These are phyloP conservation scores for Colletotrichum shisoi DNA, from an alignment of 2,329 filamentous ascomycete species.

Conservation along the genomic window DNA sequence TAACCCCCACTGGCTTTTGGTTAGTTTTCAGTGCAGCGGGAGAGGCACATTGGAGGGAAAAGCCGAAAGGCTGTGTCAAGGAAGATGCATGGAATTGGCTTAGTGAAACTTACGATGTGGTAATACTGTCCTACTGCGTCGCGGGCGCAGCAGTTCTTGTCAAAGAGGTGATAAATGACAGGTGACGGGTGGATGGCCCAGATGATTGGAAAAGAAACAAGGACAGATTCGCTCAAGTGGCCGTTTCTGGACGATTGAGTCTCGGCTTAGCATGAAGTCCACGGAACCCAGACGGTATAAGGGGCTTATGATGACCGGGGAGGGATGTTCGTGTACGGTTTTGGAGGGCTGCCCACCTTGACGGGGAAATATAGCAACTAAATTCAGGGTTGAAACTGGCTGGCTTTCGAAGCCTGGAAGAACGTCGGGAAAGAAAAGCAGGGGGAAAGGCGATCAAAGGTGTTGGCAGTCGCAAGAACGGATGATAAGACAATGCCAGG, in stretches of 20 bases:
- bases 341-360: constrained; percentile 33
- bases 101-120: constrained; percentile 31
- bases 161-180: constrained; percentile 3
- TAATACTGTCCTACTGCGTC: constrained; percentile 15
- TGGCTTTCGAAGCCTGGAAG: constrained; percentile 32
- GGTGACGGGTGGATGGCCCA: constrained; percentile 16
- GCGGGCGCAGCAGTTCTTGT: constrained; percentile 22
- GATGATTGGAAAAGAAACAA: constrained; percentile 11
- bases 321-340: constrained; percentile 32
- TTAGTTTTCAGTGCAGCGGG: constrained; percentile 30
- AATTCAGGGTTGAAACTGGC: constrained; percentile 27
- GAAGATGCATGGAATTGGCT: constrained; percentile 38
- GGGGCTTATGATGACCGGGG: constrained; percentile 21
- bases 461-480: constrained; percentile 19
- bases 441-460: constrained; percentile 3
- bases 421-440: constrained; percentile 20
- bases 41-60: constrained; percentile 24
- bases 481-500: not conserved
- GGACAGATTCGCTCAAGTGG: constrained; percentile 19
- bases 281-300: constrained; percentile 8
- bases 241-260: constrained; percentile 18
- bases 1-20: constrained; percentile 32
- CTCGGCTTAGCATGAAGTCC: constrained; percentile 25
- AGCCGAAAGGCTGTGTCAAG: constrained; percentile 24
- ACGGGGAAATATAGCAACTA: constrained; percentile 26